A percentile compares a stretch with the other conserved stretches of the same genome.
These are phyloP conservation scores for Metarhizium anisopliae DNA, from an alignment of 2,329 filamentous ascomycete genomes.

Conservation along the genomic window DNA sequence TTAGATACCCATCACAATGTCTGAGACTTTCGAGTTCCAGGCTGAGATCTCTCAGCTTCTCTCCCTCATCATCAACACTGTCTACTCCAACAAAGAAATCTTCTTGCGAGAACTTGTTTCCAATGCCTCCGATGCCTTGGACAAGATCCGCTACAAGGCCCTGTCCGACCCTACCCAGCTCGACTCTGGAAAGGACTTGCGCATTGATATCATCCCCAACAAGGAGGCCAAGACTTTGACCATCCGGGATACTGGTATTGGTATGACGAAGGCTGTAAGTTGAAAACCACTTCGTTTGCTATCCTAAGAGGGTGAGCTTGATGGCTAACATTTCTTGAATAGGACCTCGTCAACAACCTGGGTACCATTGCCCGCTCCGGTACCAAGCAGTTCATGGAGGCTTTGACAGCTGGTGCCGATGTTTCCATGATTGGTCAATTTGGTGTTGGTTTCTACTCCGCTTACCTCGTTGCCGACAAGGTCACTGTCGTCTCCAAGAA, in stretches of 20 bases:
- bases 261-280: conserved; percentile 99
- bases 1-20: conserved; percentile 56
- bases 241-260: conserved; percentile 96
- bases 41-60: conserved; percentile 99
- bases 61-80: conserved; percentile 99
- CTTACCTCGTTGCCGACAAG: conserved; percentile 96
- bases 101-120: conserved; percentile 98
- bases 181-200: conserved; percentile 93
- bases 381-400: conserved; percentile 99
- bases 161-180: conserved; percentile 96
- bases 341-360: conserved; percentile 99
- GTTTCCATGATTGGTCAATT: conserved; percentile 99
- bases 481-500: conserved; percentile 96
- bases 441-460: conserved; percentile 99
- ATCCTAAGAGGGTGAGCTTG: background rate
- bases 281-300: background rate
- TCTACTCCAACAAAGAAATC: conserved; percentile 99
- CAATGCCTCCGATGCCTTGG: conserved; percentile 96
- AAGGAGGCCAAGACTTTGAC: conserved; percentile 97
- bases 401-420: conserved; percentile 93
- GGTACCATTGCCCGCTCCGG: conserved; percentile 98
- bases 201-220: conserved; percentile 97
- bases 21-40: conserved; percentile 99
- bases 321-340: conserved; percentile 4
- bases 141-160: conserved; percentile 99